Base-by-base conservation (phyloP, 2,329 filamentous ascomycete genomes). In the Tetracladium maxilliforme region DNA sequence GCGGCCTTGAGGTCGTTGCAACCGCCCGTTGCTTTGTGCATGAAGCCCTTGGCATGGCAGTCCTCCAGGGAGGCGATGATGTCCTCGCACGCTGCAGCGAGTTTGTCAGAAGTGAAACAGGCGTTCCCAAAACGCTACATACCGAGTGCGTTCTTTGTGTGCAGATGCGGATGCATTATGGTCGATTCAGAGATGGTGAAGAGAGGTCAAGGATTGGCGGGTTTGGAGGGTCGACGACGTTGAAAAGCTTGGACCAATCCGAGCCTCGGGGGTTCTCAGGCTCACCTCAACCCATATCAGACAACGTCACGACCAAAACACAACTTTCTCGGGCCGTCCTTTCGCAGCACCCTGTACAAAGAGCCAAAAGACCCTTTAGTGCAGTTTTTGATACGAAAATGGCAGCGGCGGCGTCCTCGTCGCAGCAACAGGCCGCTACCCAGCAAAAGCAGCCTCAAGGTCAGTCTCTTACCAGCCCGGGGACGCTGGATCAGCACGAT, bases 91-190 rank as follows among this genome's bases (percentile, higher is more conserved):
- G 78, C 90, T 98, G 43, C 30, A 22, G 33, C 34, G 26, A 24
- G 25, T 36, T 34, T 40, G 29, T 14, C 26, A 18, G 23, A 26
- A 32, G 33, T 26, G 22, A 19, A 24, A 19, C 27, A 28, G 21
- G n/a, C 21, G 21, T 16, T 18, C 7, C 5, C n/a, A 27, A 16
- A 25, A 19, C 25, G 22, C 25, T 28, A 28, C 55, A 21, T 66
- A 93, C 87, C 86, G 39, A 70, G 63, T 41, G 92, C 92, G 47
- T 93, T 77, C 49, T 90, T 83, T 15, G 83, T 93, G 48, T 95
- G 86, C 3, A 98, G 61, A 58, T 94, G 87, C 27, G 90, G 92
- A 81, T 98, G 90, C 90, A 98, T 98, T 22, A 41, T 69, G 48
- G 30, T 23, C 31, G 30, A 10, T 29, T 26, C 14, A 18, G 18